phyloP scores from a whole-genome alignment of 208 protist genomes.

The Trypanosoma platydactyli region DNA sequence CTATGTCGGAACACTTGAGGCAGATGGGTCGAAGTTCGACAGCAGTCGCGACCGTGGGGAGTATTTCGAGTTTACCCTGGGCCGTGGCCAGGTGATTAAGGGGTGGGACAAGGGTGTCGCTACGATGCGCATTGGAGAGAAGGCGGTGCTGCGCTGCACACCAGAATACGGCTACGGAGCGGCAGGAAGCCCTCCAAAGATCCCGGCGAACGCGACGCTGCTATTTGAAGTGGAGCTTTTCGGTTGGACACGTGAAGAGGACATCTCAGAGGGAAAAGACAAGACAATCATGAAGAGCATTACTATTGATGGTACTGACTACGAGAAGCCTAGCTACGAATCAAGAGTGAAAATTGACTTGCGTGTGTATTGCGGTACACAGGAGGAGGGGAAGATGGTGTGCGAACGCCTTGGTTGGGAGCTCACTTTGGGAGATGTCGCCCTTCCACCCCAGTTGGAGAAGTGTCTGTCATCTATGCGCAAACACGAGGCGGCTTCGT shows the following conservation, averaged over 20 bases:
- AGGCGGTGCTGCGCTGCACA: constrained; percentile 62
- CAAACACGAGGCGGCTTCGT: constrained; percentile 65
- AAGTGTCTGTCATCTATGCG: constrained; percentile 72
- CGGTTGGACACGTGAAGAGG: constrained; percentile 71
- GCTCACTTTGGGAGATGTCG: constrained; percentile 57
- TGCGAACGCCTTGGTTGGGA: constrained; percentile 50
- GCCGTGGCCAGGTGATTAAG: constrained; percentile 89
- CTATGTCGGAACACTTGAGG: constrained; percentile 85
- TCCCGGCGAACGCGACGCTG: constrained; percentile 85
- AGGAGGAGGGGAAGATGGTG: constrained; percentile 40
- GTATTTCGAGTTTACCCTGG: constrained; percentile 87
- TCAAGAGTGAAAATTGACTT: constrained; percentile 65
- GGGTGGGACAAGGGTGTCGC: constrained; percentile 91
- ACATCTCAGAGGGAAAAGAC: constrained; percentile 76
- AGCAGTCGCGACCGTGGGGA: constrained; percentile 80
- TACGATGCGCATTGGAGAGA: constrained; percentile 91
- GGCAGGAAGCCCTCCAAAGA: constrained; percentile 74
- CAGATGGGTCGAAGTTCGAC: constrained; percentile 89
- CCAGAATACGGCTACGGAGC: constrained; percentile 88
- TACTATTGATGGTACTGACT: constrained; percentile 67
- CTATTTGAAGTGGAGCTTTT: constrained; percentile 93
- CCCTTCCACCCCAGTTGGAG: constrained; percentile 72
- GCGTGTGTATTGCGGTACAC: constrained; percentile 44
- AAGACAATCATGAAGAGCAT: constrained; percentile 77
- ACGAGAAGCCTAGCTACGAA: constrained; percentile 83